phyloP scores from a whole-genome alignment of 2,329 filamentous ascomycete species.

The Didymella pinodella region DNA sequence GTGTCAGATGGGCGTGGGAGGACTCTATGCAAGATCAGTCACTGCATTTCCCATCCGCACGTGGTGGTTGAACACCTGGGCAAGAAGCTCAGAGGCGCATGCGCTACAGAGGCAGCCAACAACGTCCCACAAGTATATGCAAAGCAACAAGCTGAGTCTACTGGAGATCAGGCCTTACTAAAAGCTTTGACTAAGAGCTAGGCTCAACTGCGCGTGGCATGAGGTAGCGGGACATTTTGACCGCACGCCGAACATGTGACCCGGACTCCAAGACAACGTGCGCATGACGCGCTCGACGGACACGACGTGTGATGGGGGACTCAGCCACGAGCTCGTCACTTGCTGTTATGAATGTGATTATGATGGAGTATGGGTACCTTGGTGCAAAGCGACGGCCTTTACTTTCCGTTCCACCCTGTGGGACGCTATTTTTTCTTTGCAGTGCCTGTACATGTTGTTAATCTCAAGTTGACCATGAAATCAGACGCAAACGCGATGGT shows the following conservation, averaged over 20 bases:
- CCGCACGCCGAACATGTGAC: conserved; percentile 7
- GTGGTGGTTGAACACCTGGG: not conserved
- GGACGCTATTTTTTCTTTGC: not conserved
- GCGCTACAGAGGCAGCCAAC: not conserved
- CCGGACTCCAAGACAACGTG: conserved; percentile 3
- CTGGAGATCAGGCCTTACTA: not conserved
- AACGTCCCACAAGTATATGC: not conserved
- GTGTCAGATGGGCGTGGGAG: not conserved
- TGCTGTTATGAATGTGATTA: conserved; percentile 8
- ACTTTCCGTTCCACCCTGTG: not conserved
- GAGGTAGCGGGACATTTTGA: not conserved
- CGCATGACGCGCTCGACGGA: conserved; percentile 7
- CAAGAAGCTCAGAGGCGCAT: not conserved
- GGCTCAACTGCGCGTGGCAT: not conserved
- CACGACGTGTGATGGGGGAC: not conserved
- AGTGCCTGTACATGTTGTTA: not conserved
- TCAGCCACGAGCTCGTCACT: not conserved
- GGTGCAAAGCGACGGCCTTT: not conserved
- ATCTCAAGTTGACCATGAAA: not conserved
- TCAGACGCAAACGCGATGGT: not conserved
- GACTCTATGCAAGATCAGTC: not conserved
- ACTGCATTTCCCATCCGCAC: not conserved
- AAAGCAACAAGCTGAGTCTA: not conserved
- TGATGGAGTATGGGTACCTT: not conserved
- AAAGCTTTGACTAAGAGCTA: too few relatives aligned